These are phyloP conservation scores for Nicotiana paniculata DNA, from an alignment of 257 asterid genomes.

Conservation along the genomic window DNA sequence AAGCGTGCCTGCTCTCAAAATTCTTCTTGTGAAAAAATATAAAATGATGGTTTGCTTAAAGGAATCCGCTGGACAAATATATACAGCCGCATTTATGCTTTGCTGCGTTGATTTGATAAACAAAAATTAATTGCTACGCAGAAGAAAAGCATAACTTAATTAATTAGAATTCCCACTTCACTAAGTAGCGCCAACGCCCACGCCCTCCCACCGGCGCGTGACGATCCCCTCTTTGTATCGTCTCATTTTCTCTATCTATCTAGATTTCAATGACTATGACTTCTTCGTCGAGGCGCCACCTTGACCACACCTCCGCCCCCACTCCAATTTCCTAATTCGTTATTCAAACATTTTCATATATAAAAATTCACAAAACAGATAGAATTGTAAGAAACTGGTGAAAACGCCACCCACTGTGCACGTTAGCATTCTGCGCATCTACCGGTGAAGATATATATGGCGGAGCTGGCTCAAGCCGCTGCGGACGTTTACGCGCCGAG, in stretches of 20 bases:
- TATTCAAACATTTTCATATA: neutral
- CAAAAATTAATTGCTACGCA: neutral
- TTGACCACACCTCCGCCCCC: slow-evolving; percentile 22
- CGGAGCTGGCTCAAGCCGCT: slow-evolving; percentile 70
- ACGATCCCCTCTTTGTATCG: neutral
- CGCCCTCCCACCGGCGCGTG: slow-evolving; percentile 1
- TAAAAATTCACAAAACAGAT: neutral
- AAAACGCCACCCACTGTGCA: neutral
- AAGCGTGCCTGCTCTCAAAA: too few species aligned
- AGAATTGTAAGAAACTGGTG: neutral
- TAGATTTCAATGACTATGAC: neutral
- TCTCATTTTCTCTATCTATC: neutral
- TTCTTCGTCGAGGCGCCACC: slow-evolving; percentile 17
- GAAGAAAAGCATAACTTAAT: neutral
- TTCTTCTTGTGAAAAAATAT: too few species aligned
- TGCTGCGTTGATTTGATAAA: neutral
- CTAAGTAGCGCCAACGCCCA: neutral
- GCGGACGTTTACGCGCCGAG: slow-evolving; percentile 78
- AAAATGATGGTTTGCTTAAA: neutral
- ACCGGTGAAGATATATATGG: slow-evolving; percentile 40
- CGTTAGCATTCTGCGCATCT: neutral
- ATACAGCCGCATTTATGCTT: neutral
- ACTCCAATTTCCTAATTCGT: neutral
- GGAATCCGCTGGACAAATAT: neutral
- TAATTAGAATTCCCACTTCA: neutral